Evolutionary conservation across 345 rosid species (phyloP), one percentile per base, ranked within the genome.

Genomic region (Linum tenue): DNA sequence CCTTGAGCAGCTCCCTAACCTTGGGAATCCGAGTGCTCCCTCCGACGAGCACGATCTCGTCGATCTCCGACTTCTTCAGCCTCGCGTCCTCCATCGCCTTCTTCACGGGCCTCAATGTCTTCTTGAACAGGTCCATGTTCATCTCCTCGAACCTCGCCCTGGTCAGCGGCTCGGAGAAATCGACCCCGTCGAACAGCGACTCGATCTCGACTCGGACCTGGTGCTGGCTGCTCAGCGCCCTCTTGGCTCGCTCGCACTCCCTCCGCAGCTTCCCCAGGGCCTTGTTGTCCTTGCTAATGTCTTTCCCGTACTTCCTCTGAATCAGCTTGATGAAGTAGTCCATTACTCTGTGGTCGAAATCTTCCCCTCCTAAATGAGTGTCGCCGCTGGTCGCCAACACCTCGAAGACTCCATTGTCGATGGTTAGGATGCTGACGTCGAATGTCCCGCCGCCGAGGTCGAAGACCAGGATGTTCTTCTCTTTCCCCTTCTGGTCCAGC

Each of bases 41-140:
- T 36, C 76, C 76, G 7, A 73, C 76, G 5, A 73, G 72, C 2
- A 73, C 69, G 8, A 73, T 69, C 16, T 73, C 76, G 37, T 59
- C 5, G 7, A 73, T 64, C 8, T 64, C 61, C 11, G 55, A 36
- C 53, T 68, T 68, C 65, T 64, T 44, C 55, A 73, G 37, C 42
- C 55, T 57, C 0, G 72, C 61, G 37, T 68, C 72, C 39, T 69
- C 55, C 2, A 48, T 3, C 53, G 15, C 14, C 53, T 4, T 48
- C 14, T 12, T 48, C 2, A 48, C 53, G 3, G 3, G 9, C 2
- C 14, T 15, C 14, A 48, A 48, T 48, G 53, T 48, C 53, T 9
- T 48, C 53, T 48, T 48, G 53, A 48, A 48, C 15, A 48, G 2
- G 14, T 48, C 53, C 15, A 48, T 48, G 14, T 48, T 48, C 53